Base-by-base conservation (phyloP, 768 basidiomycete species). In the Psilocybe cyanescens region DNA sequence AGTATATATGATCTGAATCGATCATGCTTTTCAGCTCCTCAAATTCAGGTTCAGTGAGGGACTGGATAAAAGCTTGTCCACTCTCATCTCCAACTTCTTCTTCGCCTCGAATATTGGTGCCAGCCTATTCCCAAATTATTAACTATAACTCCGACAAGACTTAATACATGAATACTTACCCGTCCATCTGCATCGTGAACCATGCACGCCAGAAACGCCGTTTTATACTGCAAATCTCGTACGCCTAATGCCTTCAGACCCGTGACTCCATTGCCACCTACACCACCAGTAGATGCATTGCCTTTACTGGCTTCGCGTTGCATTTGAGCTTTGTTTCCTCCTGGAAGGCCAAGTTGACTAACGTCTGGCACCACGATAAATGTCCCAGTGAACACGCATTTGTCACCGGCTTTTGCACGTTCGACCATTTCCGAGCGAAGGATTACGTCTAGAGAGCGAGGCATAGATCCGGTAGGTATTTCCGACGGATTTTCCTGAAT, bases 351-450 rank as follows among this genome's bases (percentile, higher is more conserved):
- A 17, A 99, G 85, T 73, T 97, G 96, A 64, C 95, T 92, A 53
- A 99, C 97, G 76, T 99, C 97, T 3, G 97, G 97, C 0, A 99
- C 96, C 56, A 99, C 97, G 68, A 99, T 96, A 77, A 99, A 99
- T 0, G 94, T 92, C 17, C 97, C 97, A 4, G 94, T 97, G 73
- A 99, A 99, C 53, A 97, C 91, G 72, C 95, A 97, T 75, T 97
- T 98, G 76, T 99, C 97, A 68, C 97, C 97, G 1, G 97, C 97
- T 73, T 99, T 99, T 11, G 97, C 97, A n/a, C 94, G 88, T 74
- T 99, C 97, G 39, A 99, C 97, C 66, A 99, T 86, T 70, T 99
- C 97, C 3, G 90, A 89, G 30, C 97, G 90, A 6, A 99, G 86
- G 65, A 99, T 94, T 46, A 99, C 97, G 72, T 99, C 97, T 59